A percentile compares a stretch with the other conserved stretches of the same genome.
Conservation (phyloP, 257 asterid genomes). For the Apocynum venetum region DNA sequence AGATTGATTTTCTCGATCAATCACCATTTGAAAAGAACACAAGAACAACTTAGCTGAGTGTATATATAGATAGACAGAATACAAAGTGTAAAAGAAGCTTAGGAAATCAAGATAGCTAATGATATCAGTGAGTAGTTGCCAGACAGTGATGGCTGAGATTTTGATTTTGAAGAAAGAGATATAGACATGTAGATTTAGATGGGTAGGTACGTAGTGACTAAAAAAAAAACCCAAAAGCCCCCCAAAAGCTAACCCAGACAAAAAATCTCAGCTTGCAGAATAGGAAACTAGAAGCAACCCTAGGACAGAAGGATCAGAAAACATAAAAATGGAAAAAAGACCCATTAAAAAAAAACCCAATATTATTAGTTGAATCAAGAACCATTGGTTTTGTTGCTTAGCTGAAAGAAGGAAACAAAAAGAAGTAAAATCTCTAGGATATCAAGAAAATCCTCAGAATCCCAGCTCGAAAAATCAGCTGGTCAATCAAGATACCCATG, state of each 20-base stretch:
- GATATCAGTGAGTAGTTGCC: constrained; percentile 14
- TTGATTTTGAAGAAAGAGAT: constrained; percentile 2
- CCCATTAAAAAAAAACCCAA: neutral
- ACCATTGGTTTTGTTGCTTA: constrained; percentile 6
- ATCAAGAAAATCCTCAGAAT: constrained; percentile 1
- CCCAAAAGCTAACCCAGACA: neutral
- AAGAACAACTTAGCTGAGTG: constrained; percentile 14
- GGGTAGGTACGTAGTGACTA: neutral
- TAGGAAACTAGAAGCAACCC: constrained; percentile 1
- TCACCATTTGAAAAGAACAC: constrained; percentile 28
- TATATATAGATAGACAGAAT: neutral
- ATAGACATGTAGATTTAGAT: constrained; percentile 8
- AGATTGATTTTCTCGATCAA: constrained; percentile 14
- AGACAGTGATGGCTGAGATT: constrained; percentile 24
- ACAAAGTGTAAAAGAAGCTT: neutral
- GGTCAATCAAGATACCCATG: neutral
- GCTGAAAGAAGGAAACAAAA: constrained; percentile 17
- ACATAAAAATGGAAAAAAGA: neutral
- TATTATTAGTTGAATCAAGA: neutral
- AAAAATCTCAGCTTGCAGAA: constrained; percentile 8
- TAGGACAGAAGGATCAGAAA: neutral
- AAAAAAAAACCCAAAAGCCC: neutral
- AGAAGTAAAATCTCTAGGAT: neutral
- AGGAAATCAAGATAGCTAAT: constrained; percentile 1
- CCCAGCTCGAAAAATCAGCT: constrained; percentile 24